Percentiles rank a stretch among this genome's conserved stretches.
Conservation (phyloP, 306 rosid genomes). For the Dicorynia guianensis region DNA sequence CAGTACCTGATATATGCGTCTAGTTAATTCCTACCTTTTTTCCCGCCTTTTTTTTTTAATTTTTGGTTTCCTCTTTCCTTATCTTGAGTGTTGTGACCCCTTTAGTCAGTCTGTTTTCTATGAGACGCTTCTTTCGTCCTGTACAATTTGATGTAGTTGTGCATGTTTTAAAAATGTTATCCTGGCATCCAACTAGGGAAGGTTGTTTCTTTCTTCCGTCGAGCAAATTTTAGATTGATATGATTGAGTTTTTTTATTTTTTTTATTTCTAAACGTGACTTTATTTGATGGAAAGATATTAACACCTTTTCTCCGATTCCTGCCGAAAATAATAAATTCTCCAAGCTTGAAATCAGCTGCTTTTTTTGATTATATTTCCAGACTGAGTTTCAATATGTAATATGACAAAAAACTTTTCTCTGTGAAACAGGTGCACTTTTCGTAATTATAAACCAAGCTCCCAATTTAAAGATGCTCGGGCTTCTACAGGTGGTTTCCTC, state of each 20-base stretch:
- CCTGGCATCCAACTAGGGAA: background rate
- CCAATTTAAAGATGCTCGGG: conserved; percentile 93
- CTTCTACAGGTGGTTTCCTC: conserved; percentile 71
- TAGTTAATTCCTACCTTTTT: background rate
- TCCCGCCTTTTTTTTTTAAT: background rate
- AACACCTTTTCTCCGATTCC: conserved; percentile 9
- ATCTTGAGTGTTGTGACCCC: background rate
- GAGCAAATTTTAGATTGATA: background rate
- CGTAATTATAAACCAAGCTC: conserved; percentile 77
- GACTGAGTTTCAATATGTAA: conserved; percentile 29
- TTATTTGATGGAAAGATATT: background rate
- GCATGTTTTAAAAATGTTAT: background rate
- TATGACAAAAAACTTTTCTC: conserved; percentile 37
- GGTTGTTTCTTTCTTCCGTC: background rate
- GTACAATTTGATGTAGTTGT: background rate
- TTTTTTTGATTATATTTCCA: background rate
- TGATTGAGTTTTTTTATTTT: no score
- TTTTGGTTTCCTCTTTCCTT: background rate
- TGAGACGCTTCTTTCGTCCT: background rate
- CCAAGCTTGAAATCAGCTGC: no score
- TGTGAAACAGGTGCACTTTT: conserved; percentile 81
- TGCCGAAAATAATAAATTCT: conserved; percentile 9
- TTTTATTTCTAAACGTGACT: no score
- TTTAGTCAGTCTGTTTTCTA: background rate
- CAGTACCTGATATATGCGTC: background rate